phyloP scores from a whole-genome alignment of 345 rosid species.

The Populus tremula region DNA sequence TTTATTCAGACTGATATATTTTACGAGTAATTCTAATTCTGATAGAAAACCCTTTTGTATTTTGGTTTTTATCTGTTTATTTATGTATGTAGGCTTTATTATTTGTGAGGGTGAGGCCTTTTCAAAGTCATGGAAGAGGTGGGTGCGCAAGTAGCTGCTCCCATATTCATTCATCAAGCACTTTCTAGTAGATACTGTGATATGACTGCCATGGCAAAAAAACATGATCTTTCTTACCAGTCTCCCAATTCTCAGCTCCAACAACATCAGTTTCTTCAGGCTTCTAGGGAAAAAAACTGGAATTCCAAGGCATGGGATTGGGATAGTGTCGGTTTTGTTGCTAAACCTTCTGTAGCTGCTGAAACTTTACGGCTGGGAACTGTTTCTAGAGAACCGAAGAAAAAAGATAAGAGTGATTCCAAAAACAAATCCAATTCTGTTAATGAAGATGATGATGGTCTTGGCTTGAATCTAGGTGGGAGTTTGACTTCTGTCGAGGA shows the following conservation, averaged over 20 bases:
- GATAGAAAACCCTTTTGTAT: not conserved
- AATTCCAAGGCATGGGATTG: constrained; percentile 71
- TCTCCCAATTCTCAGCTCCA: constrained; percentile 24
- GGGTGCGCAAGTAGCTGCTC: constrained; percentile 65
- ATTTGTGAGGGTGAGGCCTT: not conserved
- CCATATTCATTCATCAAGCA: constrained; percentile 56
- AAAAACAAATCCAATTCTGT: constrained; percentile 15
- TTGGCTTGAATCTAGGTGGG: constrained; percentile 73
- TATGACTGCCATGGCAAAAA: constrained; percentile 47
- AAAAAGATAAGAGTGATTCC: constrained; percentile 16
- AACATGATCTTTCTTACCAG: constrained; percentile 57
- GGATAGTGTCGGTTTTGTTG: constrained; percentile 68
- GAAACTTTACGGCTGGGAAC: constrained; percentile 41
- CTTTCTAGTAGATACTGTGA: constrained; percentile 45
- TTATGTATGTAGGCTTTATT: not conserved
- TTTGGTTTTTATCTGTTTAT: not conserved
- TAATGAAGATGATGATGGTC: constrained; percentile 45
- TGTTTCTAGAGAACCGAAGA: constrained; percentile 17
- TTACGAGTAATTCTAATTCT: not conserved
- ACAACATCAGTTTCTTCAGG: constrained; percentile 31
- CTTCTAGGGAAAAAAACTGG: constrained; percentile 52
- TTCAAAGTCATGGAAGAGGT: constrained; percentile 65
- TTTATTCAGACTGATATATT: not conserved
- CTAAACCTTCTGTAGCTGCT: constrained; percentile 47
- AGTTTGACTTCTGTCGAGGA: constrained; percentile 47